Percentiles rank a stretch among this genome's conserved stretches.
phyloP scores from a whole-genome alignment of 2,329 filamentous ascomycete species.

The Penicillium corylophilum region DNA sequence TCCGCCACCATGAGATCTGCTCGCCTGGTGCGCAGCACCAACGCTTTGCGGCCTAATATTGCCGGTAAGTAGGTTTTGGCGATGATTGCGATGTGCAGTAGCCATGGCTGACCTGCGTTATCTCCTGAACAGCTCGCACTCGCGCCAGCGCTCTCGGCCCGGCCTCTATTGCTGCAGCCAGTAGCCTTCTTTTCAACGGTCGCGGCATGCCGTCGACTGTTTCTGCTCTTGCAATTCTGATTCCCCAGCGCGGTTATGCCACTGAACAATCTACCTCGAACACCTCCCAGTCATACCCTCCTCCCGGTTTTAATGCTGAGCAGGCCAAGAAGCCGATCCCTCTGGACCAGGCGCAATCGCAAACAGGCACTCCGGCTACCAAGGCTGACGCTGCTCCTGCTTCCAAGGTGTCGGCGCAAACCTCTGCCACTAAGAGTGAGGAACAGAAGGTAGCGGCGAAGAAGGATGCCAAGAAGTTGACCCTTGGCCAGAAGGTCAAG shows the following conservation, averaged over 20 bases:
- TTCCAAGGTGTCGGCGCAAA: constrained; percentile 55
- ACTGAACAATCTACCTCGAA: constrained; percentile 57
- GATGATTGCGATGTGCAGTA: not conserved
- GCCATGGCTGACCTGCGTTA: constrained; percentile 3
- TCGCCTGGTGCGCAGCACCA: constrained; percentile 38
- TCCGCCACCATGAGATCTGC: constrained; percentile 42
- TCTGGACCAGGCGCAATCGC: constrained; percentile 49
- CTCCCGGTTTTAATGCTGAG: constrained; percentile 87
- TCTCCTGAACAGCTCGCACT: constrained; percentile 28
- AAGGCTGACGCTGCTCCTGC: constrained; percentile 30
- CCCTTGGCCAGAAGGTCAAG: constrained; percentile 88
- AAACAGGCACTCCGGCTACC: constrained; percentile 1
- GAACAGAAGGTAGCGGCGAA: constrained; percentile 59
- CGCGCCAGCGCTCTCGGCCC: constrained; percentile 32
- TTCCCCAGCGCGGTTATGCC: constrained; percentile 54
- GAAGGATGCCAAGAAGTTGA: constrained; percentile 81
- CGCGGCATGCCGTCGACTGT: constrained; percentile 50
- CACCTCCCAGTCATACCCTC: constrained; percentile 61
- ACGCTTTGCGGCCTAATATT: constrained; percentile 31
- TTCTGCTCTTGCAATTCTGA: constrained; percentile 58
- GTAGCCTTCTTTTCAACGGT: constrained; percentile 34
- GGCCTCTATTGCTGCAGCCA: constrained; percentile 29
- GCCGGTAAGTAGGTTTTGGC: constrained; percentile 23
- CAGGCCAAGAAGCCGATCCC: constrained; percentile 81
- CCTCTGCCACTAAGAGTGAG: constrained; percentile 60